These are phyloP conservation scores for Candida bentonensis DNA, from an alignment of 805 yeast species.

Conservation along the genomic window DNA sequence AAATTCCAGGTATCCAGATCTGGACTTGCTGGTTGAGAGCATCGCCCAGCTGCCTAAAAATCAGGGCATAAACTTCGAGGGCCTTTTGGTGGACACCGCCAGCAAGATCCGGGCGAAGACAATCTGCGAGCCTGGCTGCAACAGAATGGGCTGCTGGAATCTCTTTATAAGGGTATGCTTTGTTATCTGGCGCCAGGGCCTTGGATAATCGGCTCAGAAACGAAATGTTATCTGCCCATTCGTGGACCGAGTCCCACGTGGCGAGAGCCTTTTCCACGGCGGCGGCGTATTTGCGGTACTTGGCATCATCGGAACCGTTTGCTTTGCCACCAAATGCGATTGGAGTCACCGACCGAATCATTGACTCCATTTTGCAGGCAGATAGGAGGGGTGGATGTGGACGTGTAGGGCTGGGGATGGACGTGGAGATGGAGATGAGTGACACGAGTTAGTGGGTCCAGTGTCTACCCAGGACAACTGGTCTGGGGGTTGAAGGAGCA, in stretches of 20 bases:
- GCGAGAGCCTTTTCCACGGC: conserved; percentile 60
- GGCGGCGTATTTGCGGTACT: conserved; percentile 54
- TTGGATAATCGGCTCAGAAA: conserved; percentile 68
- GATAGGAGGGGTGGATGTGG: too few relatives aligned
- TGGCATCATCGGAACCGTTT: conserved; percentile 25
- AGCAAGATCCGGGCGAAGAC: conserved; percentile 70
- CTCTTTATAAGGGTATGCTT: conserved; percentile 23
- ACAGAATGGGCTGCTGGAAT: conserved; percentile 59
- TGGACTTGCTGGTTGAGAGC: conserved; percentile 41
- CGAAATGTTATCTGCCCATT: conserved; percentile 97
- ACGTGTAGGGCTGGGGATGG: too few relatives aligned
- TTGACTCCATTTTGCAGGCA: background rate
- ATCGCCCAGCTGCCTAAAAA: conserved; percentile 54
- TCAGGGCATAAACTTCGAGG: conserved; percentile 55
- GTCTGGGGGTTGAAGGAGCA: too few relatives aligned
- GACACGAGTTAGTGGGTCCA: too few relatives aligned
- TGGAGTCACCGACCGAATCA: conserved; percentile 1
- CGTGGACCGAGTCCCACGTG: conserved; percentile 68
- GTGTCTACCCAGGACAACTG: too few relatives aligned
- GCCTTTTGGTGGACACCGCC: conserved; percentile 93
- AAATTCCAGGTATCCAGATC: conserved; percentile 85
- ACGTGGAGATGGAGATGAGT: too few relatives aligned
- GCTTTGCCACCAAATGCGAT: conserved; percentile 1
- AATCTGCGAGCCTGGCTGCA: conserved; percentile 59
- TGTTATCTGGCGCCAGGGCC: conserved; percentile 41